These are phyloP conservation scores for Tubosaeta sp. DNA, from an alignment of 768 basidiomycete species.

Conservation along the genomic window DNA sequence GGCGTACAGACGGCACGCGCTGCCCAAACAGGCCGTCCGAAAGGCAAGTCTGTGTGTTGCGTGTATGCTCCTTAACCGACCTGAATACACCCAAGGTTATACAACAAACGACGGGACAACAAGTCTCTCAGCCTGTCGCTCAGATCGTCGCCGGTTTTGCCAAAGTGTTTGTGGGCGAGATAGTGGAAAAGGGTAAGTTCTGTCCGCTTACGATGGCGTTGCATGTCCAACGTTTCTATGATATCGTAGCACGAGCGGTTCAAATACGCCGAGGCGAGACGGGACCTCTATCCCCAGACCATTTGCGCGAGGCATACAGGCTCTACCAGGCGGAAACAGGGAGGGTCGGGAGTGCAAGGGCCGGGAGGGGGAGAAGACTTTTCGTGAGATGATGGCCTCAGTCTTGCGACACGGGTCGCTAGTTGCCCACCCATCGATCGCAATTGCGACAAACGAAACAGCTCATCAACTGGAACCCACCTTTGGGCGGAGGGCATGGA, in stretches of 20 bases:
- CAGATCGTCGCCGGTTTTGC: slow-evolving; percentile 87
- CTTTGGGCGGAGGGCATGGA: too few species aligned
- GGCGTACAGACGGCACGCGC: slow-evolving; percentile 76
- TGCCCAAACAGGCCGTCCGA: slow-evolving; percentile 78
- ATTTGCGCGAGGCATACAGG: slow-evolving; percentile 85
- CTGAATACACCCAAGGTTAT: slow-evolving; percentile 57
- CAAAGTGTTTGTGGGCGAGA: slow-evolving; percentile 92
- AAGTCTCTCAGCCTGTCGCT: slow-evolving; percentile 82
- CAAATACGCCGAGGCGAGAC: slow-evolving; percentile 68
- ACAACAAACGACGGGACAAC: slow-evolving; percentile 74
- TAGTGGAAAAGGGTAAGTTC: slow-evolving; percentile 74
- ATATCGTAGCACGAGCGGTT: slow-evolving; percentile 60
- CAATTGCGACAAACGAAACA: too few species aligned
- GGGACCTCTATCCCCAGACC: slow-evolving; percentile 83
- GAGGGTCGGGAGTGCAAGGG: slow-evolving; percentile 71
- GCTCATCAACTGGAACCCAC: too few species aligned
- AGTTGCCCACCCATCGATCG: too few species aligned
- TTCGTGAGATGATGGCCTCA: slow-evolving; percentile 52
- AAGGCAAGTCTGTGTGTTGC: slow-evolving; percentile 44
- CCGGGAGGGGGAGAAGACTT: slow-evolving; percentile 63
- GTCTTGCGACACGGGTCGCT: too few species aligned
- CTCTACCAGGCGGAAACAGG: slow-evolving; percentile 80
- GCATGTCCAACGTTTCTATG: neutral
- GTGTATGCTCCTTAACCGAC: neutral
- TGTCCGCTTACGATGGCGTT: neutral